These are phyloP conservation scores for Ambispora gerdemannii DNA, from an alignment of 192 early-diverging fungal species.

Conservation along the genomic window DNA sequence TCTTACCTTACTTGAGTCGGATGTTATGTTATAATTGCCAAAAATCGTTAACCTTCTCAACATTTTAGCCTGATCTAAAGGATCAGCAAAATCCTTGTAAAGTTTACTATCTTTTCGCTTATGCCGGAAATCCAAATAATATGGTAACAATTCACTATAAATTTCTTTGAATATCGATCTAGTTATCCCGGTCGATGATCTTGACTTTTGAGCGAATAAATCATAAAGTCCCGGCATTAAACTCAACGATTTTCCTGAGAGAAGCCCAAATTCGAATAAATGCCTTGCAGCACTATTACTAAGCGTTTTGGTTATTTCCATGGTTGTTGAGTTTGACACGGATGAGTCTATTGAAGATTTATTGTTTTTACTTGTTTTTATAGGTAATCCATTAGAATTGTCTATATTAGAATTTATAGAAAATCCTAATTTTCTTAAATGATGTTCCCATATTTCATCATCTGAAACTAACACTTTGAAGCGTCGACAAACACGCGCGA, in stretches of 20 bases:
- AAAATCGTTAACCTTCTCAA: constrained; percentile 53
- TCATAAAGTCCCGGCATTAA: constrained; percentile 50
- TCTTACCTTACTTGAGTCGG: constrained; percentile 59
- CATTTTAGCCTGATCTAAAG: constrained; percentile 58
- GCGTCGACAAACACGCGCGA: constrained; percentile 62
- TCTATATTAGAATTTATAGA: constrained; percentile 39
- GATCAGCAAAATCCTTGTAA: constrained; percentile 64
- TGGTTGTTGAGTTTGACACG: background rate
- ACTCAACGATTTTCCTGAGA: constrained; percentile 26
- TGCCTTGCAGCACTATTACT: constrained; percentile 17
- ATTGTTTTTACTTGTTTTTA: background rate
- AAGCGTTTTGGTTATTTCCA: constrained; percentile 23
- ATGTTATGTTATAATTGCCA: constrained; percentile 50
- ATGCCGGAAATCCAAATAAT: constrained; percentile 67
- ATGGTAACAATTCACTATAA: constrained; percentile 61
- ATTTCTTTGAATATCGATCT: constrained; percentile 62
- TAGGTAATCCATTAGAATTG: background rate
- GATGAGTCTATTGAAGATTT: background rate
- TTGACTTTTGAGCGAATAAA: constrained; percentile 44
- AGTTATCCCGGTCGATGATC: constrained; percentile 48
- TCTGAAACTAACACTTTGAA: constrained; percentile 77
- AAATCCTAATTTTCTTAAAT: constrained; percentile 54
- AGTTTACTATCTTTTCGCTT: constrained; percentile 65
- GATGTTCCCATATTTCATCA: constrained; percentile 71
- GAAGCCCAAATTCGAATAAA: constrained; percentile 3